Conservation (phyloP, 2,329 filamentous ascomycete genomes). For the Aspergillus viridinutans region DNA sequence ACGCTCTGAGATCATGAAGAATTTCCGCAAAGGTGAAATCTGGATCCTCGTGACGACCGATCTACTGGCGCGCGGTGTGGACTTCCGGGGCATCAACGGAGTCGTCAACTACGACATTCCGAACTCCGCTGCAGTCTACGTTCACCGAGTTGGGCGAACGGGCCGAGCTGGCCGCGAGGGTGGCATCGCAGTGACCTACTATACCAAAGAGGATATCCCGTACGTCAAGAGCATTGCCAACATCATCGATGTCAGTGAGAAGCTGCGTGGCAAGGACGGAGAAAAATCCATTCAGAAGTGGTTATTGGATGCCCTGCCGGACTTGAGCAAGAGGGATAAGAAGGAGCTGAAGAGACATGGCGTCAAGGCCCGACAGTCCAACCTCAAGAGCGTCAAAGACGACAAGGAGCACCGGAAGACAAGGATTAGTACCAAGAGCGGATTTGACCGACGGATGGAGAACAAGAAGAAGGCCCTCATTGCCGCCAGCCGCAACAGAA, state of each 20-base stretch:
- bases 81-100: constrained; percentile 91
- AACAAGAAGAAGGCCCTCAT: constrained; percentile 46
- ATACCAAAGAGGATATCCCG: constrained; percentile 90
- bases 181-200: constrained; percentile 87
- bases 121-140: constrained; percentile 81
- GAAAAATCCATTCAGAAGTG: constrained; percentile 69
- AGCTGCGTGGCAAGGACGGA: constrained; percentile 52
- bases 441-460: constrained; percentile 45
- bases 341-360: constrained; percentile 77
- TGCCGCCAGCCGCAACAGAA: constrained; percentile 36
- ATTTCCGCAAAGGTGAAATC: constrained; percentile 85
- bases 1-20: constrained; percentile 77
- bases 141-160: constrained; percentile 89
- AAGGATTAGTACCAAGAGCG: constrained; percentile 65
- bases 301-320: constrained; percentile 82
- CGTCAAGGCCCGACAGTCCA: constrained; percentile 64
- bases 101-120: constrained; percentile 98
- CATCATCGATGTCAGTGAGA: constrained; percentile 80
- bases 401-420: constrained; percentile 47
- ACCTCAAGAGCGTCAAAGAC: constrained; percentile 40
- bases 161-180: constrained; percentile 83
- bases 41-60: constrained; percentile 98
- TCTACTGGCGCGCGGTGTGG: constrained; percentile 83
- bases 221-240: constrained; percentile 90
- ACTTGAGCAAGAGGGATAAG: constrained; percentile 76